Percentiles rank a stretch among this genome's conserved stretches.
Evolutionary conservation across 129 eudicot species (phyloP).

Genomic region (Artemisia tridentata): DNA sequence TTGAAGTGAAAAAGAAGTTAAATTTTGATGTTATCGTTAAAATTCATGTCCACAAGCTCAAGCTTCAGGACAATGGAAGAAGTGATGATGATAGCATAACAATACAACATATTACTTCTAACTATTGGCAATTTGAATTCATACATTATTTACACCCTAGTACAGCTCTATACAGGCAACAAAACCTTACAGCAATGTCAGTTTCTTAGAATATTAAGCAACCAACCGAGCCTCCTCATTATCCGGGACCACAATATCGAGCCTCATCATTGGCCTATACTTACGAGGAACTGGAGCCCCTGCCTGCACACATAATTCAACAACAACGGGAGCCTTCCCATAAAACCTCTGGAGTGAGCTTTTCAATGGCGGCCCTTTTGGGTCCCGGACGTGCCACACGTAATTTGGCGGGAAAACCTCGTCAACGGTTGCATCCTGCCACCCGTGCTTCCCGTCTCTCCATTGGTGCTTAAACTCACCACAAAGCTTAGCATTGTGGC

Average conservation of each 20-base stretch:
- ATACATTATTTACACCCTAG: too few species aligned
- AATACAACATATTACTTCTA: too few species aligned
- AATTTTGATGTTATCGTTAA: too few species aligned
- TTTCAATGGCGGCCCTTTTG: conserved; percentile 65
- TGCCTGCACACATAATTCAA: conserved; percentile 82
- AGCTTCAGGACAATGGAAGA: too few species aligned
- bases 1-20: too few species aligned
- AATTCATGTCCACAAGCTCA: too few species aligned
- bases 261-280: conserved; percentile 92
- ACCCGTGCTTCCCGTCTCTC: conserved; percentile 99
- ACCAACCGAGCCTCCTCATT: conserved; percentile 68
- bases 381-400: conserved; percentile 92
- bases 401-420: conserved; percentile 94
- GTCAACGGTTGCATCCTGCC: conserved; percentile 91
- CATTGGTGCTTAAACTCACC: conserved; percentile 99
- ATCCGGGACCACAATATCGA: conserved; percentile 85
- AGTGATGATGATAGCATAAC: too few species aligned
- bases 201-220: conserved; percentile 44
- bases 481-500: conserved; percentile 93
- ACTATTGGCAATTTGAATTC: too few species aligned
- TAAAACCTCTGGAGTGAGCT: conserved; percentile 64
- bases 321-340: conserved; percentile 93
- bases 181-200: background rate
- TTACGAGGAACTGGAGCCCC: conserved; percentile 69
- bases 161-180: conserved; percentile 21